phyloP scores from a whole-genome alignment of 176 grass and related monocot species.

The Pharus latifolius region DNA sequence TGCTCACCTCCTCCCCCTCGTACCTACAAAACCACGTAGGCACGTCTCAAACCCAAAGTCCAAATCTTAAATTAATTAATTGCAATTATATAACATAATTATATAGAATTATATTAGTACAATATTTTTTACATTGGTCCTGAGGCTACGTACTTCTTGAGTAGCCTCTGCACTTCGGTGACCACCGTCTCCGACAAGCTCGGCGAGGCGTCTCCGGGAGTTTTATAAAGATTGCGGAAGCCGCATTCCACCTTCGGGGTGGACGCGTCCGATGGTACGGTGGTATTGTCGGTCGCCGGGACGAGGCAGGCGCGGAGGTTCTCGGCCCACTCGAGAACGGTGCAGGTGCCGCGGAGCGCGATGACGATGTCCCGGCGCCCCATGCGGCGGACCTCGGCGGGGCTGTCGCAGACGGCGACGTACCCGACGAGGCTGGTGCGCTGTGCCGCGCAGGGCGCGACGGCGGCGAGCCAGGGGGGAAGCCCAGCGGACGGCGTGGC shows the following conservation, averaged over 20 bases:
- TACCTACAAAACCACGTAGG: conserved; percentile 1
- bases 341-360: conserved; percentile 60
- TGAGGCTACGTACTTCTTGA: neutral
- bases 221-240: conserved; percentile 51
- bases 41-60: too few species aligned
- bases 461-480: conserved; percentile 18
- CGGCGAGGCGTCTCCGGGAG: neutral
- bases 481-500: conserved; percentile 28
- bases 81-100: too few species aligned
- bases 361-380: conserved; percentile 57
- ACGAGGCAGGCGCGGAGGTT: conserved; percentile 53
- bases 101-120: too few species aligned
- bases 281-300: neutral
- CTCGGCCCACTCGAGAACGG: conserved; percentile 64
- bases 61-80: too few species aligned
- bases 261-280: neutral
- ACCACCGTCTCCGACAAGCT: conserved; percentile 45
- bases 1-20: conserved; percentile 44
- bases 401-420: conserved; percentile 45
- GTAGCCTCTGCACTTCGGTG: conserved; percentile 20
- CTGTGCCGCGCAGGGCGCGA: conserved; percentile 25
- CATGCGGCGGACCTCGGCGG: conserved; percentile 44
- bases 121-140: too few species aligned
- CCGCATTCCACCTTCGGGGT: conserved; percentile 51
- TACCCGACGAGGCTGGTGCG: conserved; percentile 46